Evolutionary conservation across 2,329 filamentous ascomycete genomes (phyloP), one percentile per base, ranked within the genome.

Genomic region (Parascedosporium putredinis): DNA sequence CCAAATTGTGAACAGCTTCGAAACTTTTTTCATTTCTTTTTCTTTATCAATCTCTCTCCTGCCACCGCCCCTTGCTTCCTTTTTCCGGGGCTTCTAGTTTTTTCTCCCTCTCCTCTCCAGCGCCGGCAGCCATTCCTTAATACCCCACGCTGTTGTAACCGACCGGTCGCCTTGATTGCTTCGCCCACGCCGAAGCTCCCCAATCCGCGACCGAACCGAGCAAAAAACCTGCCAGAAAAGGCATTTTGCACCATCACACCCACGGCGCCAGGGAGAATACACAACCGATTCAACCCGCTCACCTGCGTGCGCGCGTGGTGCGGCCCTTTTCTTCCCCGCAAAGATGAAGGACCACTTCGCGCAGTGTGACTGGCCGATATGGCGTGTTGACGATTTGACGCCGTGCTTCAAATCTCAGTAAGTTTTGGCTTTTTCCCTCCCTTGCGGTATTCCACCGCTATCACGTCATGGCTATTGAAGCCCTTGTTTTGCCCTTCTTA

Each of bases 341-440:
- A 49, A 38, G 18, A 49, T 49, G 47, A 49, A 18, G 22, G 24
- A 22, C 47, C 12, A 69, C 57, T 74, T 77, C 63, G 75, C 73
- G 60, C 71, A 70, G 53, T 80, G 77, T 61, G 63, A 68, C 47
- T 75, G 71, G 75, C 75, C 76, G 47, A 66, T 80, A 62, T 84
- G 81, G 81, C 70, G 67, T 54, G 65, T 76, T 54, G 81, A 84
- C 64, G 81, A 84, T 66, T 76, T 84, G 57, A 76, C 72, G 40
- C 67, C 69, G 48, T 84, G 81, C 63, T 82, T 84, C 61, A 76
- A 76, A 58, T 70, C 74, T 68, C 81, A 88, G 84, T 88, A 68
- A 64, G 83, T 74, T 31, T 31, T 31, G 12, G 7, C 27, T 12
- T 31, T 31, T 6, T 31, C 27, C 6, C 27, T 31, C 6, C 12